Base-by-base conservation (phyloP, 495 filamentous ascomycete species). In the Lentithecium fluviatile region DNA sequence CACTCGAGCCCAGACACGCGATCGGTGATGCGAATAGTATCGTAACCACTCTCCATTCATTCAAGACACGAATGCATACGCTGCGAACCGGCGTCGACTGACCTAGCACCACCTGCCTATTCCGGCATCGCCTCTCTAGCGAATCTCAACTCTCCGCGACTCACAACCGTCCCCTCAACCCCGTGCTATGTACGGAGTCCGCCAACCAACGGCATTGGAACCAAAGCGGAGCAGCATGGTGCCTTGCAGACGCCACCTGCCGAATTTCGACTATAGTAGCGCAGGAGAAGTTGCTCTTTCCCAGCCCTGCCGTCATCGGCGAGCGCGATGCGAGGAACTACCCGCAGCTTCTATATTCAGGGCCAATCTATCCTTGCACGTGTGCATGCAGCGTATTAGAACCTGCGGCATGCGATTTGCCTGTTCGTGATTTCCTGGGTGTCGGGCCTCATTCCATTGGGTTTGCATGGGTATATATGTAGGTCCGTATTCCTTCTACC, bases 341-440 rank as follows among this genome's bases (percentile, higher is more conserved):
- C 12, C 13, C 17, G 53, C 40, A 48, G 42, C 53, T 48, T 15
- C 43, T 20, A 13, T 32, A 19, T 43, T 20, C 25, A 40, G 17
- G 17, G 46, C 54, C 40, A 57, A 32, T 32, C 5, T 34, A 57
- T 57, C 54, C 54, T 21, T 26, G 54, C 54, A 57, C 54, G 54
- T 57, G 54, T 42, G 36, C 13, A 43, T 20, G 40, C 13, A 43
- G 40, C 15, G 3, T 13, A 20, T 20, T 20, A 6, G 4, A 15
- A 15, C 15, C 15, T 3, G 4, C 6, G 40, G 19, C 15, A 15
- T 43, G 13, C 13, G 40, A 20, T 6, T 43, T 43, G 40, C 15
- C 36, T 20, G 5, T 13, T 43, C 15, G 13, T 15, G 13, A 6
- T 5, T 20, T 43, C 40, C 40, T 15, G 19, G 13, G 15, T 13